phyloP scores from a whole-genome alignment of 1,284 basidiomycete species.

The Microbotryum scabiosae region DNA sequence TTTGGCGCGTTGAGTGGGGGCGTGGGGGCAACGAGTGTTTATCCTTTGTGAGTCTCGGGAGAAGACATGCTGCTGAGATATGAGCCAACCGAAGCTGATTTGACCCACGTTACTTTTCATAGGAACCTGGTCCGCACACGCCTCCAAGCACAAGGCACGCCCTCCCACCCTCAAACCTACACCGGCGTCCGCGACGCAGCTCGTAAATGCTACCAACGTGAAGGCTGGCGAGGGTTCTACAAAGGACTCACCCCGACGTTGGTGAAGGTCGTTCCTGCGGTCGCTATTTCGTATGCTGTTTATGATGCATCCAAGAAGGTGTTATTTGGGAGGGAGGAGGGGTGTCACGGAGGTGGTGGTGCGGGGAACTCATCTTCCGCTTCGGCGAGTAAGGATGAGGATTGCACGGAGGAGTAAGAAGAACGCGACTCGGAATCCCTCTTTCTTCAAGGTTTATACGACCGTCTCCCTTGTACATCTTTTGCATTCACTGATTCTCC shows the following conservation, averaged over 20 bases:
- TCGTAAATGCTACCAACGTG: slow-evolving; percentile 66
- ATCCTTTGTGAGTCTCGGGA: slow-evolving; percentile 46
- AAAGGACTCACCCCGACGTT: slow-evolving; percentile 43
- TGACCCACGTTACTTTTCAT: slow-evolving; percentile 37
- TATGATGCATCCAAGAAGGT: slow-evolving; percentile 28
- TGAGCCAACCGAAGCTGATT: no score
- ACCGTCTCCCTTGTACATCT: neutral
- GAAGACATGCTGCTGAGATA: no score
- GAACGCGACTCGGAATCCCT: no score
- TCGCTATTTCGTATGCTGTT: slow-evolving; percentile 63
- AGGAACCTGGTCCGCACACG: slow-evolving; percentile 89
- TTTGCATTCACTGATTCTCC: neutral
- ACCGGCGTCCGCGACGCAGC: slow-evolving; percentile 80
- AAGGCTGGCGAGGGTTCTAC: slow-evolving; percentile 93
- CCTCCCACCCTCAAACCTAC: slow-evolving; percentile 83
- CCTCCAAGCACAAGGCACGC: slow-evolving; percentile 88
- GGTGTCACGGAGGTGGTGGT: neutral
- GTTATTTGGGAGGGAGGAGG: slow-evolving; percentile 20
- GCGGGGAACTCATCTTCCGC: neutral
- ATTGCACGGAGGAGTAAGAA: neutral
- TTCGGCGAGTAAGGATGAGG: neutral
- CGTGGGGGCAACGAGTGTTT: slow-evolving; percentile 49
- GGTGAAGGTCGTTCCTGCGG: slow-evolving; percentile 74
- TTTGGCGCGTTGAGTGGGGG: slow-evolving; percentile 43
- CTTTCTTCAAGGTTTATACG: no score